A percentile compares a stretch with the other conserved stretches of the same genome.
These are phyloP conservation scores for Batkoa obscura DNA, from an alignment of 371 early-diverging fungal species.

Conservation along the genomic window DNA sequence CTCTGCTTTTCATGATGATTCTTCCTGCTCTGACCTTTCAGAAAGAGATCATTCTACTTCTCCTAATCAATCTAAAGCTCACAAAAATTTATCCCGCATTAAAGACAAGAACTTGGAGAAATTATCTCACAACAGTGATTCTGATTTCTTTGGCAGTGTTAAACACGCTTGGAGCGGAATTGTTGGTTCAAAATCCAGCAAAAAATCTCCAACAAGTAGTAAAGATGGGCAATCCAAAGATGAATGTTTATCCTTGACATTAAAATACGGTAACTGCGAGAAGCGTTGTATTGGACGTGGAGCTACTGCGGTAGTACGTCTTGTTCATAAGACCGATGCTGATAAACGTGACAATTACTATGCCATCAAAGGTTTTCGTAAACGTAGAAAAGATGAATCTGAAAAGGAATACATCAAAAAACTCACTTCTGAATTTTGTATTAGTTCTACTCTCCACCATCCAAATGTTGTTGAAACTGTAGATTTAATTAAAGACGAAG, in stretches of 20 bases:
- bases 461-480: constrained; percentile 77
- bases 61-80: neutral
- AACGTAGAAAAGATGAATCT: constrained; percentile 58
- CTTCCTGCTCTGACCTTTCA: neutral
- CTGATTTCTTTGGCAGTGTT: neutral
- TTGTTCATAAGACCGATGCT: constrained; percentile 39
- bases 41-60: neutral
- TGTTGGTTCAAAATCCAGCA: constrained; percentile 10
- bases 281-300: constrained; percentile 70
- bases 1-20: neutral
- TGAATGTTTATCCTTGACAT: neutral
- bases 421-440: constrained; percentile 78
- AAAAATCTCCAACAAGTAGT: neutral
- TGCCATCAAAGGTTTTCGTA: constrained; percentile 82
- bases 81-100: neutral
- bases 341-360: constrained; percentile 41
- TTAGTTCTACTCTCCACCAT: constrained; percentile 67
- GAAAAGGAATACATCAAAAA: constrained; percentile 82
- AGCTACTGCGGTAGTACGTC: constrained; percentile 74
- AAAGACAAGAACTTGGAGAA: constrained; percentile 10
- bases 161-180: neutral
- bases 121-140: neutral
- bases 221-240: neutral
- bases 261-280: constrained; percentile 60
- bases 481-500: constrained; percentile 73